A percentile compares a stretch with the other conserved stretches of the same genome.
Evolutionary conservation across 305 asterid genomes (phyloP).

Genomic region (Fraxinus ornus): DNA sequence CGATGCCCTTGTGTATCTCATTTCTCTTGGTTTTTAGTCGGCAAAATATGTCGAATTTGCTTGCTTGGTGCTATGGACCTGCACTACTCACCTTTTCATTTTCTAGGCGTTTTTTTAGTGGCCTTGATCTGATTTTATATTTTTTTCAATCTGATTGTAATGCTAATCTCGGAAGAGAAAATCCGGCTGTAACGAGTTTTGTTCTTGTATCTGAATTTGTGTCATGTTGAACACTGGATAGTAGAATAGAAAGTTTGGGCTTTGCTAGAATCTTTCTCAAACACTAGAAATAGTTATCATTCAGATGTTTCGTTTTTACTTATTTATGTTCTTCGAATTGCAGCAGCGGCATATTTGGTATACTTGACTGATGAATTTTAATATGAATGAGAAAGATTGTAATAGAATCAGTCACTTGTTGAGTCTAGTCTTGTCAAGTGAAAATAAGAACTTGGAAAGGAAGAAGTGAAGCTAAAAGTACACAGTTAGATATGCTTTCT

Average conservation of each 20-base stretch:
- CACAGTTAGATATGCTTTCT: neutral
- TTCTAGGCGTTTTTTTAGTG: constrained; percentile 57
- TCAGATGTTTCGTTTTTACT: neutral
- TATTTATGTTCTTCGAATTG: neutral
- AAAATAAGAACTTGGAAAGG: neutral
- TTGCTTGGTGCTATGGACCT: constrained; percentile 29
- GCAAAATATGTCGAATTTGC: constrained; percentile 13
- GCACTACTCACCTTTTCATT: constrained; percentile 14
- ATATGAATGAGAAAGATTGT: neutral
- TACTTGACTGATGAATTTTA: neutral
- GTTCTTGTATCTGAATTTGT: constrained; percentile 25
- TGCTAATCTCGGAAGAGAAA: constrained; percentile 18
- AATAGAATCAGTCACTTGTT: neutral
- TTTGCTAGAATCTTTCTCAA: neutral
- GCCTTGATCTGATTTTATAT: constrained; percentile 49
- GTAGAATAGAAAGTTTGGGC: neutral
- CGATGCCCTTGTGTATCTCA: constrained; percentile 31
- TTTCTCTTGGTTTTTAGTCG: constrained; percentile 29
- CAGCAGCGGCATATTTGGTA: neutral
- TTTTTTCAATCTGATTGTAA: constrained; percentile 21
- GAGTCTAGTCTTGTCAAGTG: neutral
- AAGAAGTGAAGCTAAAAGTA: neutral
- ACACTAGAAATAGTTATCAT: neutral
- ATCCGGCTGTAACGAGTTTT: constrained; percentile 19
- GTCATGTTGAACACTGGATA: neutral